Conservation (phyloP, 257 asterid species). For the Nicotiana attenuata region DNA sequence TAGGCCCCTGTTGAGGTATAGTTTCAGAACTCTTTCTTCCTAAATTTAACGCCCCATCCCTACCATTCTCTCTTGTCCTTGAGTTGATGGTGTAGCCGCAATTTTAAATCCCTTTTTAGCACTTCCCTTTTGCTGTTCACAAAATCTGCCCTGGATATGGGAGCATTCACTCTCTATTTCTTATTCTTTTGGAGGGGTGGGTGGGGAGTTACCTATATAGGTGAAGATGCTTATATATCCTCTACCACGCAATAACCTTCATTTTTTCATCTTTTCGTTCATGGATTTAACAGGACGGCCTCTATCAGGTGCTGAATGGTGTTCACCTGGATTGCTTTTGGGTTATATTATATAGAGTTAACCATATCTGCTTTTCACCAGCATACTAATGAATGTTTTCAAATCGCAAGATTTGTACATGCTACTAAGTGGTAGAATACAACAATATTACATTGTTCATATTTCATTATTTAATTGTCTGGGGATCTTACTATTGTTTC, state of each 20-base stretch:
- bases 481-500: not conserved
- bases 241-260: not conserved
- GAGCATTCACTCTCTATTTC: not conserved
- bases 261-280: not conserved
- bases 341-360: not conserved
- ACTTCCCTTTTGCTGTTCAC: not conserved
- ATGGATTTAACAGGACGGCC: slow-evolving; percentile 29
- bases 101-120: not conserved
- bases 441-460: not conserved
- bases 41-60: not conserved
- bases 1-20: slow-evolving; percentile 39
- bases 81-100: not conserved
- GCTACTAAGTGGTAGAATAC: not conserved
- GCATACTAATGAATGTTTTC: not conserved
- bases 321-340: not conserved
- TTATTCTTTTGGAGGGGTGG: not conserved
- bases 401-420: not conserved
- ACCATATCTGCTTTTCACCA: not conserved
- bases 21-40: not conserved
- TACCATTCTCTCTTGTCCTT: not conserved
- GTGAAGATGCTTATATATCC: not conserved
- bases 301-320: slow-evolving; percentile 33
- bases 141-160: not conserved
- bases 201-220: not conserved
- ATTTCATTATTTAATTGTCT: not conserved